Base-by-base conservation (phyloP, 306 rosid genomes). In the Cotoneaster glaucophyllus region DNA sequence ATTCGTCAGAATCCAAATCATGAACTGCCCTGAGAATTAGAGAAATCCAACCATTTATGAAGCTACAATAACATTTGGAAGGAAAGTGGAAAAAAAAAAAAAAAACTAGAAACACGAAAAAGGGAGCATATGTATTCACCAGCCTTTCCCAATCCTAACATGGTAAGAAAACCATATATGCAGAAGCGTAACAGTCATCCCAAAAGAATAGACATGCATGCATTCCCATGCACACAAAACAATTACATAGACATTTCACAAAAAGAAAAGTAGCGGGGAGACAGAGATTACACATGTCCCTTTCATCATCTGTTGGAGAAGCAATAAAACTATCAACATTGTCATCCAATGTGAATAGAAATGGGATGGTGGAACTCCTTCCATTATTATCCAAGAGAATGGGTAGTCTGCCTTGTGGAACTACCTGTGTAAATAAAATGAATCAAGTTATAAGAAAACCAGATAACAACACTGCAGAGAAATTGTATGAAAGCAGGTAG, bases 231-330 rank as follows among this genome's bases (percentile, higher is more conserved):
- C 61, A 54, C 25, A n/a, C 37, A 73, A 70, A n/a, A 19, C 8
- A n/a, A 8, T 21, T 68, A 12, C 53, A 31, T 61, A 31, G 25
- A 68, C 29, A 10, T 4, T 12, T 39, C 66, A 32, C 31, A 19
- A 15, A 59, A 5, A 24, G n/a, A 15, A 32, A 26, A 6, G 15
- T 2, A 5, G 28, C 80, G 28, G 75, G 84, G 76, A 58, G 74
- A 78, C 81, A 82, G 69, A 77, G 78, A 69, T 86, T 90, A 92
- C 97, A 80, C 76, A 73, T 83, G 83, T 77, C 73, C 82, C 80
- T 81, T 81, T 43, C 80, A 69, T 84, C 86, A 63, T 69, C 83
- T 77, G 85, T 78, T 69, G 83, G 70, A 70, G 67, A 77, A 72
- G 52, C 73, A 67, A 67, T 74, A 78, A 66, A 76, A 70, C 77